A percentile compares a stretch with the other conserved stretches of the same genome.
Evolutionary conservation across 1,284 basidiomycete species (phyloP).

Genomic region (Inonotus obliquus): DNA sequence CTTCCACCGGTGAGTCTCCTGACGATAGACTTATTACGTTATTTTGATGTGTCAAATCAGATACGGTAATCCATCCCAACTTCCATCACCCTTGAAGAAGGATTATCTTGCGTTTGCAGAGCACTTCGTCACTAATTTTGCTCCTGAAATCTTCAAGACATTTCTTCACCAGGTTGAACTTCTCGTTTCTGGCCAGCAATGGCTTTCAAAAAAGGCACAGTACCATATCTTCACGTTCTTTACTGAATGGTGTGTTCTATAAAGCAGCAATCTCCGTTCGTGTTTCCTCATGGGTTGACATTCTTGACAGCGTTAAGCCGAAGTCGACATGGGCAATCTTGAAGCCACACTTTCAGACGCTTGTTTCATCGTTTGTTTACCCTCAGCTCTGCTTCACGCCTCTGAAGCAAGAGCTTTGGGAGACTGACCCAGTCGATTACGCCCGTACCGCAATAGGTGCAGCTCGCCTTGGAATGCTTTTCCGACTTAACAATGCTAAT

Average conservation of each 20-base stretch:
- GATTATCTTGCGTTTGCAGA: slow-evolving; percentile 70
- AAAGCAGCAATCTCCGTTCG: not conserved
- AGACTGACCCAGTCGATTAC: slow-evolving; percentile 76
- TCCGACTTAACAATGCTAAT: not conserved
- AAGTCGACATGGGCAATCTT: slow-evolving; percentile 82
- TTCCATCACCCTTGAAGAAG: slow-evolving; percentile 64
- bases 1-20: slow-evolving; percentile 56
- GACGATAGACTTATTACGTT: slow-evolving; percentile 5
- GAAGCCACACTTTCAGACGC: slow-evolving; percentile 74
- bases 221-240: slow-evolving; percentile 81
- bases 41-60: slow-evolving; percentile 29
- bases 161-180: slow-evolving; percentile 76
- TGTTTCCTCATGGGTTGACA: too few species aligned
- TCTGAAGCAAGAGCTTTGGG: slow-evolving; percentile 65
- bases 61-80: slow-evolving; percentile 81
- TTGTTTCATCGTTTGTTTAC: slow-evolving; percentile 77
- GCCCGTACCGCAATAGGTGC: slow-evolving; percentile 65
- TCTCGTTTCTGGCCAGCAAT: slow-evolving; percentile 63
- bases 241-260: slow-evolving; percentile 68
- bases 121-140: slow-evolving; percentile 74
- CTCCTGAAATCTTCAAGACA: slow-evolving; percentile 78
- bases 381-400: slow-evolving; percentile 79
- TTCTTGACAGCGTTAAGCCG: slow-evolving; percentile 67
- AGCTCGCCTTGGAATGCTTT: slow-evolving; percentile 23
- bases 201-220: slow-evolving; percentile 78